Evolutionary conservation across 192 early-diverging fungal genomes (phyloP).

Genomic region (Linnemannia zychae): DNA sequence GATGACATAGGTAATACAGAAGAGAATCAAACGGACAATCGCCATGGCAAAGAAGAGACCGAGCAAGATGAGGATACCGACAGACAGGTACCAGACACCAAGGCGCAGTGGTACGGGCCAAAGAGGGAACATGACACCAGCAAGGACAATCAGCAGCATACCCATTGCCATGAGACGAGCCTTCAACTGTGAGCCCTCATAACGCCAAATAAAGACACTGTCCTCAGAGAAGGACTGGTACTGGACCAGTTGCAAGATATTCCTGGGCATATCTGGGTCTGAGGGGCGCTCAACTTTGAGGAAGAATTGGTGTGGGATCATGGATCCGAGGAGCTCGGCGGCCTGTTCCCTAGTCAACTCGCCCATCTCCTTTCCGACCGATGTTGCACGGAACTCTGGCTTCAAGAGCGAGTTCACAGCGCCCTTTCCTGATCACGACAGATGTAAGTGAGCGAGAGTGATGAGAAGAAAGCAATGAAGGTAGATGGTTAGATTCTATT

Average conservation of each 20-base stretch:
- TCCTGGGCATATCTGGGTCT: conserved; percentile 60
- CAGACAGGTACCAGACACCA: conserved; percentile 92
- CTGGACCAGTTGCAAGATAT: conserved; percentile 66
- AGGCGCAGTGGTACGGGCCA: conserved; percentile 49
- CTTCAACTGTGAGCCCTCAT: conserved; percentile 89
- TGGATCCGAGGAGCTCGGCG: conserved; percentile 71
- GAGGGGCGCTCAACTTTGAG: conserved; percentile 78
- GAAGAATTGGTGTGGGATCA: conserved; percentile 81
- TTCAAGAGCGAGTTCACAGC: conserved; percentile 76
- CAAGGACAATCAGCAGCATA: conserved; percentile 84
- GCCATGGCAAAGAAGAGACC: conserved; percentile 92
- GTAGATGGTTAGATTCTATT: conserved; percentile 4
- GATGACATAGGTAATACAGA: conserved; percentile 77
- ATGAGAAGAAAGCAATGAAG: conserved; percentile 2
- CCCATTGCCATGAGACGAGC: conserved; percentile 82
- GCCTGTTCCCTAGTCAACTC: conserved; percentile 60
- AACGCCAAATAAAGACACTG: conserved; percentile 93
- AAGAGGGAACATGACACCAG: conserved; percentile 97
- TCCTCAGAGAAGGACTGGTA: conserved; percentile 82
- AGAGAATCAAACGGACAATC: conserved; percentile 90
- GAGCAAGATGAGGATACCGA: conserved; percentile 84
- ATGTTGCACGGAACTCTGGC: conserved; percentile 68
- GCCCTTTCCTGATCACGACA: conserved; percentile 66
- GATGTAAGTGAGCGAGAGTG: not conserved
- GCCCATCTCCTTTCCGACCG: conserved; percentile 63